These are phyloP conservation scores for Alternaria rosae DNA, from an alignment of 2,329 filamentous ascomycete genomes.

Conservation along the genomic window DNA sequence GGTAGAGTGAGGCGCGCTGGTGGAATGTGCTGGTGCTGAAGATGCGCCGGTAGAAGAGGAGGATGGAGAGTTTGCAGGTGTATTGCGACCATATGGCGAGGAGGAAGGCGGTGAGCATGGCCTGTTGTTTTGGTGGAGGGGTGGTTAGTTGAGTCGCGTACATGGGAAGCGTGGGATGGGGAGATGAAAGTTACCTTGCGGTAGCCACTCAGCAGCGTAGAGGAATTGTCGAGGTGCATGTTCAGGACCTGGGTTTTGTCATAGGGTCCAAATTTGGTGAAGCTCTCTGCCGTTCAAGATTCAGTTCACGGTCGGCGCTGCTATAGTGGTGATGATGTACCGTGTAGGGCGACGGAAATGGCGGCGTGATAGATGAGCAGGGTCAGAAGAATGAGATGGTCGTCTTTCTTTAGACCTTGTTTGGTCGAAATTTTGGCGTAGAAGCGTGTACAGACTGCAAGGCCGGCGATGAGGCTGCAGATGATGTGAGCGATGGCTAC, in stretches of 20 bases:
- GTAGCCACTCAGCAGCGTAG: neutral
- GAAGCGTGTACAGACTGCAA: neutral
- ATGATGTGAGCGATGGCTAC: neutral
- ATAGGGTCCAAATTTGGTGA: neutral
- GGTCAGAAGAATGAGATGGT: neutral
- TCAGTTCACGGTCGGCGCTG: neutral
- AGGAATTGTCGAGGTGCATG: neutral
- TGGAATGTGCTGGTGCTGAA: neutral
- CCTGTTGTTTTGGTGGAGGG: neutral
- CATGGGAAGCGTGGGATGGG: neutral
- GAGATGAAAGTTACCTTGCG: neutral
- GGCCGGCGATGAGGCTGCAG: neutral
- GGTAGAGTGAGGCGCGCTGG: neutral
- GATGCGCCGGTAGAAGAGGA: slow-evolving; percentile 6
- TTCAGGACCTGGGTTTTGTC: neutral
- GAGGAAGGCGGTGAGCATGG: neutral
- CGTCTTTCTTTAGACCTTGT: neutral
- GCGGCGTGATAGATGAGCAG: neutral
- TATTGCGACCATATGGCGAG: neutral
- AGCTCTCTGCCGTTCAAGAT: neutral
- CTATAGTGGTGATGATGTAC: neutral
- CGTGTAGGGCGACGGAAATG: neutral
- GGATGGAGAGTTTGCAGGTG: slow-evolving; percentile 2
- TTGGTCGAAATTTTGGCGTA: neutral
- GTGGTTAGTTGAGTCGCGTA: no score